Base-by-base conservation (phyloP, 2,329 filamentous ascomycete genomes). In the Alternaria arbusti region DNA sequence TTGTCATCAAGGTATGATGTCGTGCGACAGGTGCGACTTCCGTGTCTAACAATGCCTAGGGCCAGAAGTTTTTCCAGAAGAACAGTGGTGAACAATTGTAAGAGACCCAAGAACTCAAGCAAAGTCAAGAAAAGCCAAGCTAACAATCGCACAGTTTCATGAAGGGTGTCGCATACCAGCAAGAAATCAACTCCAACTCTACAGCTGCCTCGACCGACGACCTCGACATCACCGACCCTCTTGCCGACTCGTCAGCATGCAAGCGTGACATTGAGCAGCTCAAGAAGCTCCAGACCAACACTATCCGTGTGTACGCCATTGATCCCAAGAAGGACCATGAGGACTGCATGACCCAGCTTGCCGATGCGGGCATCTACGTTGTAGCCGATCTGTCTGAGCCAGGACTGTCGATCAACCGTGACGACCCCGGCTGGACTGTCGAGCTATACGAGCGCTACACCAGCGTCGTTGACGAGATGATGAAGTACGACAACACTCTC, bases 101-200 rank as follows among this genome's bases (percentile, higher is more conserved):
- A 63, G 73, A 49, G 59, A 15, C 36, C 23, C 49, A 12, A 43
- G 45, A 28, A 11, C 20, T 13, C 58, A 13, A 28, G 50, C 22
- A 49, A 54, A 51, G 28, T 13, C 58, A 13, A 28, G 50, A 15
- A 49, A 57, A 54, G 28, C 65, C 49, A 62, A 26, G 52, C 68
- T 72, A 71, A 72, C 69, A 61, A 50, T n/a, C 30, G 13, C 32
- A 17, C 50, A 87, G 86, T 83, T 96, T 89, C 86, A 93, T 98
- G 81, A 93, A 91, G 82, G 96, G 96, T 84, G 86, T 99, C 73
- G 96, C 96, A 71, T 99, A 99, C 84, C 96, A 99, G 85, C 89
- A 82, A 94, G 84, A 92, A 95, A 74, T 86, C 72, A 78, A 76
- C 65, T 78, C 80, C 61, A 81, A 82, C 73, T 79, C 87, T 56